These are phyloP conservation scores for Leccinum boreale DNA, from an alignment of 768 basidiomycete species.

Conservation along the genomic window DNA sequence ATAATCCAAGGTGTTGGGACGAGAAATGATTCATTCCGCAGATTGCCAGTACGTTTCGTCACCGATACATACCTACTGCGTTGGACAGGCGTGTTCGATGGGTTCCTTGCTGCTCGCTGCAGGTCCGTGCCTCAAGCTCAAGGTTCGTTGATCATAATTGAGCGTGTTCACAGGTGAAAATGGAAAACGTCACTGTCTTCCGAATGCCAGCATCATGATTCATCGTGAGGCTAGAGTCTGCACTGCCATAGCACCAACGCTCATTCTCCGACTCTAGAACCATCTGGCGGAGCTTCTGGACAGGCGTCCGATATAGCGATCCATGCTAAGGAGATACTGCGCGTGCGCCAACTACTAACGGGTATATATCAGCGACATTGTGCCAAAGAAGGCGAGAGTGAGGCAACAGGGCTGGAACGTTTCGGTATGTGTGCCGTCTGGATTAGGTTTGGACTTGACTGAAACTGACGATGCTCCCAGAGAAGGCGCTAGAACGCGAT, in stretches of 20 bases:
- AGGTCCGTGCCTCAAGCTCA: constrained; percentile 36
- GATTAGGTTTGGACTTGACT: constrained; percentile 22
- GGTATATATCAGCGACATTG: constrained; percentile 90
- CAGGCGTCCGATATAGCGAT: constrained; percentile 98
- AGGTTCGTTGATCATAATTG: constrained; percentile 10
- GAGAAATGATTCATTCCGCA: constrained; percentile 26
- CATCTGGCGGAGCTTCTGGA: constrained; percentile 93
- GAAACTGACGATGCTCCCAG: constrained; percentile 39
- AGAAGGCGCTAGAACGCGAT: constrained; percentile 87
- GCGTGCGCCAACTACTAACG: constrained; percentile 80
- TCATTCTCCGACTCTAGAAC: constrained; percentile 53
- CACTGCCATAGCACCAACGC: constrained; percentile 1
- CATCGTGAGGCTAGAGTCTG: constrained; percentile 62
- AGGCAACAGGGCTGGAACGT: constrained; percentile 61
- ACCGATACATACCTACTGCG: constrained; percentile 94
- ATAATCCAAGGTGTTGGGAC: constrained; percentile 1
- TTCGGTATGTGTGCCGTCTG: constrained; percentile 58
- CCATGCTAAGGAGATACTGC: constrained; percentile 93
- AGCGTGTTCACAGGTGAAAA: constrained; percentile 54
- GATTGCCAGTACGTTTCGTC: constrained; percentile 77
- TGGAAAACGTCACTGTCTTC: constrained; percentile 88
- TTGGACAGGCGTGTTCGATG: constrained; percentile 96
- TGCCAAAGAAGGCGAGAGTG: constrained; percentile 57
- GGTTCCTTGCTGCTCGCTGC: constrained; percentile 90
- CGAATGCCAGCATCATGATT: constrained; percentile 97